Evolutionary conservation across 2,329 filamentous ascomycete genomes (phyloP), one percentile per base, ranked within the genome.

Genomic region (Raffaelea ambrosiae): DNA sequence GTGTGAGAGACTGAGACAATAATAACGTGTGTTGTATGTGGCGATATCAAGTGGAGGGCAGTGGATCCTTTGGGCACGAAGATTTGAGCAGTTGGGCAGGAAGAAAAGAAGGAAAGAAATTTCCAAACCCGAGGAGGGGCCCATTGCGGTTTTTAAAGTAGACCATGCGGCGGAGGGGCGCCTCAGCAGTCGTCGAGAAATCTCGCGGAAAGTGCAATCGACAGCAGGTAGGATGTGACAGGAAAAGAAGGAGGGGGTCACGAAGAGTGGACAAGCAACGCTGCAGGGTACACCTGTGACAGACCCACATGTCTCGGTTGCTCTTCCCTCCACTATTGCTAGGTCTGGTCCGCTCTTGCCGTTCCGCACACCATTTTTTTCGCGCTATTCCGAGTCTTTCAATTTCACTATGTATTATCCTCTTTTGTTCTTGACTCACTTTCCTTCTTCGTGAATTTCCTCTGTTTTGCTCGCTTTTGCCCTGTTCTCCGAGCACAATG

Each of bases 41-140:
- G 35, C 35, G 35, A 38, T 38, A 19, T 38, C 14, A 14, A 38
- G 13, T 38, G 13, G 35, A n/a, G 35, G 14, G 16, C 35, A 8
- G 35, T 38, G 46, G 47, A 48, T 52, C 43, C 46, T 63, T 63
- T 63, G 59, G 60, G 59, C 54, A 54, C 48, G 51, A 55, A 47
- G 58, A 57, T 59, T n/a, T 59, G 55, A 59, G 51, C 54, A 47
- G 58, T 57, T 59, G 59, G 55, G 59, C 57, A 59, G 59, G 58
- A 59, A 57, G 43, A 40, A 43, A 40, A 48, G 42, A 43, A 41
- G 35, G 42, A 43, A 50, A 39, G 29, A 46, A 33, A 55, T 48
- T n/a, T n/a, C n/a, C 19, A 49, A 23, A 40, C 47, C 41, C 44
- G 51, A 54, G 56, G 57, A 55, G 49, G 56, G 52, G 46, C 46